Percentiles rank a stretch among this genome's conserved stretches.
Conservation (phyloP, 1,139 yeast genomes). For the Taphrina pruni region DNA sequence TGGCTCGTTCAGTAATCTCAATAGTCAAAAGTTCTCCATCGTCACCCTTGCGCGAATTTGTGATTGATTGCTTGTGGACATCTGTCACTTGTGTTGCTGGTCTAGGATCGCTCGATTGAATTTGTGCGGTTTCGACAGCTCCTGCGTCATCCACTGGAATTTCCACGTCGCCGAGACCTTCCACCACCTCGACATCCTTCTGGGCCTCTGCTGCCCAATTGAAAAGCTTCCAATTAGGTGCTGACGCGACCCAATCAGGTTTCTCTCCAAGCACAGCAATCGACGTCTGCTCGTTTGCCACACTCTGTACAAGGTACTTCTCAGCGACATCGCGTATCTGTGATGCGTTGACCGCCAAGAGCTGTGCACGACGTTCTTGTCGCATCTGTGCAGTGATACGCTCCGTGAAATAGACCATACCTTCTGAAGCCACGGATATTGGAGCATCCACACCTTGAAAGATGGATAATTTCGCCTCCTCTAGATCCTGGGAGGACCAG, state of each 20-base stretch:
- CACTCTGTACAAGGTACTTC: conserved; percentile 58
- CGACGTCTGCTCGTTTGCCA: conserved; percentile 38
- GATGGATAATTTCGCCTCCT: conserved; percentile 86
- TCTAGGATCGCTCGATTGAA: neutral
- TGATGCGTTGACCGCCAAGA: conserved; percentile 66
- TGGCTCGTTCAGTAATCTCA: conserved; percentile 29
- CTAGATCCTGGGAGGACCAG: conserved; percentile 67
- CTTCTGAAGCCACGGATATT: conserved; percentile 77
- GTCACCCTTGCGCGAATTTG: conserved; percentile 19
- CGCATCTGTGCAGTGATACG: conserved; percentile 80
- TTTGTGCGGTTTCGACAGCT: neutral
- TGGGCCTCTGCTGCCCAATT: conserved; percentile 37
- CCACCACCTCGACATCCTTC: conserved; percentile 5
- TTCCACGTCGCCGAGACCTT: conserved; percentile 9
- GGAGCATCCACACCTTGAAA: conserved; percentile 96
- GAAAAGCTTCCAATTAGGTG: conserved; percentile 43
- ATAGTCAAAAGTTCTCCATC: conserved; percentile 14
- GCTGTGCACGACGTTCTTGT: conserved; percentile 70
- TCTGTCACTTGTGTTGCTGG: neutral
- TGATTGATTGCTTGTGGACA: conserved; percentile 16
- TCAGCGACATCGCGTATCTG: conserved; percentile 71
- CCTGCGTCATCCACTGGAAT: neutral
- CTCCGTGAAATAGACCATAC: conserved; percentile 66
- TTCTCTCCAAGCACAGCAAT: conserved; percentile 45
- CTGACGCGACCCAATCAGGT: conserved; percentile 42